Conservation (phyloP, 306 rosid species). For the Abrus precatorius region DNA sequence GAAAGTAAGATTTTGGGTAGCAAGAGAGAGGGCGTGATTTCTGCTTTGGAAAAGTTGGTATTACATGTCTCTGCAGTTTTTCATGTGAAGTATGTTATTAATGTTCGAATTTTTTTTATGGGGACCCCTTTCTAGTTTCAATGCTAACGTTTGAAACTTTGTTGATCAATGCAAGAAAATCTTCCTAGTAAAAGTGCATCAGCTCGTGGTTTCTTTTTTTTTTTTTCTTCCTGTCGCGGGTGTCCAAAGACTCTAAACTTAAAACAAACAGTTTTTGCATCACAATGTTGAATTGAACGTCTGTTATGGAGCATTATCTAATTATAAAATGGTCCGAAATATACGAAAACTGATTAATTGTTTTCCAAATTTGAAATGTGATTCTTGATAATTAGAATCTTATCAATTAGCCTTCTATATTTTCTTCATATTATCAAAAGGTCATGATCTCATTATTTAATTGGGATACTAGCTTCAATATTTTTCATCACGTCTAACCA, state of each 20-base stretch:
- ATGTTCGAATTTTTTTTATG: neutral
- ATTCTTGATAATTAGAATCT: no score
- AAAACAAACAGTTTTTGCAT: neutral
- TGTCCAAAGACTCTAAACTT: neutral
- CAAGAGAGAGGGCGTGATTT: neutral
- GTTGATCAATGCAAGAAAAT: neutral
- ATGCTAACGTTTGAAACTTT: neutral
- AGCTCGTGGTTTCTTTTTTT: neutral
- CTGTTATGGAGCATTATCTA: no score
- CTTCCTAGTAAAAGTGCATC: neutral
- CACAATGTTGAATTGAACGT: no score
- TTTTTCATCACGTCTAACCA: no score
- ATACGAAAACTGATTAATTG: no score
- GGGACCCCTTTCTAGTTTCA: neutral
- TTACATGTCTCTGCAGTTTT: conserved; percentile 8
- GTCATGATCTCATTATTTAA: no score
- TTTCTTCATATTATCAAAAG: no score
- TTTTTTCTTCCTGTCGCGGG: neutral
- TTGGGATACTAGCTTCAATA: no score
- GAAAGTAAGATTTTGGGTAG: neutral
- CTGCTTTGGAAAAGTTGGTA: neutral
- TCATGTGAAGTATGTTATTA: neutral
- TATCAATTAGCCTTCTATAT: no score
- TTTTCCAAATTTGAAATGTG: no score
- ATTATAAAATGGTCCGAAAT: no score